Evolutionary conservation across 805 yeast genomes (phyloP).

Genomic region (Schwanniomyces polymorphus): DNA sequence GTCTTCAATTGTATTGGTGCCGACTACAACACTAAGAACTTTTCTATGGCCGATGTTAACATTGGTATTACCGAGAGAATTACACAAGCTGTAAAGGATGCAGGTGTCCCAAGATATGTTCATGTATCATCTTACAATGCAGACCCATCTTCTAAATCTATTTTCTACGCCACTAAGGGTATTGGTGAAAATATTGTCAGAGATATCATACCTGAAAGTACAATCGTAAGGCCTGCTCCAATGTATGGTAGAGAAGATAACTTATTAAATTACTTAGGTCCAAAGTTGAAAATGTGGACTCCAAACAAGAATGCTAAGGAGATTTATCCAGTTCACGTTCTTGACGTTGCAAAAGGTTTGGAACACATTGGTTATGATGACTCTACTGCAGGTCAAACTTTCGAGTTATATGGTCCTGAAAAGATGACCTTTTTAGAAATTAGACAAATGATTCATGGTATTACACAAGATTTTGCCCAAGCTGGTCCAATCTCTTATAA

Average conservation of each 20-base stretch:
- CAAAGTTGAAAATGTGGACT: constrained; percentile 58
- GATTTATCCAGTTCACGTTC: constrained; percentile 70
- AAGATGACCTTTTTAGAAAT: constrained; percentile 60
- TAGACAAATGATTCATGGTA: constrained; percentile 67
- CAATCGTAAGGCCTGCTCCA: constrained; percentile 84
- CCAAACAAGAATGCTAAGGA: constrained; percentile 64
- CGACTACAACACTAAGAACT: constrained; percentile 74
- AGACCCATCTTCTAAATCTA: constrained; percentile 61
- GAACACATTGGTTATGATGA: constrained; percentile 82
- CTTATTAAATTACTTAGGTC: constrained; percentile 62
- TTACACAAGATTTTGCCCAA: constrained; percentile 49
- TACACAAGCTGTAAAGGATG: constrained; percentile 68
- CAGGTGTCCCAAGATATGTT: constrained; percentile 69
- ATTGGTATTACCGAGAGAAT: constrained; percentile 78
- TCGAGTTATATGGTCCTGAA: constrained; percentile 75
- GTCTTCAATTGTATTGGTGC: constrained; percentile 81
- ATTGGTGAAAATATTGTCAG: constrained; percentile 71
- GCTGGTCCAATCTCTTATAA: constrained; percentile 45
- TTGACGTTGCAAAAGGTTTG: constrained; percentile 76
- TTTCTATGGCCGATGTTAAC: constrained; percentile 79
- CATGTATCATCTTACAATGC: constrained; percentile 84
- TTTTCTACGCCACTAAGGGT: constrained; percentile 79
- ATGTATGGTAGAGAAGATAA: constrained; percentile 75
- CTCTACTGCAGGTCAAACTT: constrained; percentile 72
- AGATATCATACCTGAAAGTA: constrained; percentile 68